Evolutionary conservation across 192 early-diverging fungal genomes (phyloP), one percentile per base, ranked within the genome.

Genomic region (Coemansia asiatica): DNA sequence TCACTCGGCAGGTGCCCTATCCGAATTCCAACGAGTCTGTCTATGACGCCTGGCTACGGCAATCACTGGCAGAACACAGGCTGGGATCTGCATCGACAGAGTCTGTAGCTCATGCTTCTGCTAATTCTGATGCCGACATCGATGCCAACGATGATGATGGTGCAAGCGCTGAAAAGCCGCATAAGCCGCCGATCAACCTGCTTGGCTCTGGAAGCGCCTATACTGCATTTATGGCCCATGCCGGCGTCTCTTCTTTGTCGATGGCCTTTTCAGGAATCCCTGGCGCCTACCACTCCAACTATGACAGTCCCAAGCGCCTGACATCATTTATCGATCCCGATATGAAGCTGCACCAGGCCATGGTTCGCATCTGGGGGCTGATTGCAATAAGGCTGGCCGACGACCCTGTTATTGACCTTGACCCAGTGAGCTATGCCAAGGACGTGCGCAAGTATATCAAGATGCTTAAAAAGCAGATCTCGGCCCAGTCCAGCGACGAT

Each of bases 251-350:
- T 7, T 75, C 84, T 21, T 50, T 89, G 4, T 75, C 84, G 61
- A 22, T 90, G 44, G 67, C 71, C 38, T 90, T 90, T 65, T 44
- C 55, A 0, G 83, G 83, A 28, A 66, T 69, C 23, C 62, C 75
- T 38, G 87, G 87, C 46, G 69, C 85, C 4, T 88, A 87, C 50
- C 89, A 90, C 67, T 86, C 84, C 47, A 89, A 88, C 68, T 90
- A 89, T 67, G 89, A 89, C 67, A 82, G 82, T 50, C 68, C 85
- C 56, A 75, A 85, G 54, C 85, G 87, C 69, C 86, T 89, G 84
- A 65, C 74, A 5, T 72, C 85, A 40, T 85, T 81, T 57, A 68
- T 85, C 8, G 86, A 89, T 61, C 82, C 86, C 16, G 69, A 76
- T 9, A 85, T 85, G 65, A 50, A 71, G 36, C 83, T 86, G 26